These are phyloP conservation scores for Allium sativum DNA, from an alignment of 106 monocot genomes.

Conservation along the genomic window DNA sequence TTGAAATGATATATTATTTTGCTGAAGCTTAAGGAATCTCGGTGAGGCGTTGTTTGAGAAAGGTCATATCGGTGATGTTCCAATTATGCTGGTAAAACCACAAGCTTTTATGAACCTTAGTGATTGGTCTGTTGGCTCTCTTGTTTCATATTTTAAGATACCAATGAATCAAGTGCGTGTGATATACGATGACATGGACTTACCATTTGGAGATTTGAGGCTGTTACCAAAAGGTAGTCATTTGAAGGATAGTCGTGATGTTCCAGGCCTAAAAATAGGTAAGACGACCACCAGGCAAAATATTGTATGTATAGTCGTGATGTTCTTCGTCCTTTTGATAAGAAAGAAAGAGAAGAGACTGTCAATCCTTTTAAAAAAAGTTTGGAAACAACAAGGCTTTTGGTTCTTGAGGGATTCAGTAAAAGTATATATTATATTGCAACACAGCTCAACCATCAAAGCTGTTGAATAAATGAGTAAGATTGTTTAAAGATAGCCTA, in stretches of 20 bases:
- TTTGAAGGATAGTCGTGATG: slow-evolving; percentile 70
- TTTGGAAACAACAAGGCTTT: slow-evolving; percentile 52
- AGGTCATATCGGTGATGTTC: slow-evolving; percentile 70
- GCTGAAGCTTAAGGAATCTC: slow-evolving; percentile 82
- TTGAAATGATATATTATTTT: slow-evolving; percentile 83
- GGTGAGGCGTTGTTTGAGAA: slow-evolving; percentile 57
- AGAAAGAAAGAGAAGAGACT: slow-evolving; percentile 75
- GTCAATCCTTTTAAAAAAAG: slow-evolving; percentile 57
- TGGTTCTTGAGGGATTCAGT: slow-evolving; percentile 63
- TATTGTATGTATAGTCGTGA: slow-evolving; percentile 67
- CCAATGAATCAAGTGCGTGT: slow-evolving; percentile 81
- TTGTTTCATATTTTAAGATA: slow-evolving; percentile 80
- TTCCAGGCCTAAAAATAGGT: slow-evolving; percentile 91
- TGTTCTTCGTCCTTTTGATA: slow-evolving; percentile 78
- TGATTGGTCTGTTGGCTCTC: slow-evolving; percentile 87
- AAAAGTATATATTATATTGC: slow-evolving; percentile 71
- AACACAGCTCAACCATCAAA: slow-evolving; percentile 42
- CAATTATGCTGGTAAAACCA: slow-evolving; percentile 92
- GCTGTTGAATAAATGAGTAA: slow-evolving; percentile 38
- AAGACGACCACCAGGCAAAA: slow-evolving; percentile 73
- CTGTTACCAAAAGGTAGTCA: slow-evolving; percentile 86
- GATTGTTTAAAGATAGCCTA: no score
- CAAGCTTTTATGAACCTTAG: slow-evolving; percentile 96
- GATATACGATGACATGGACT: slow-evolving; percentile 91
- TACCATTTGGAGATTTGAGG: slow-evolving; percentile 83